phyloP scores from a whole-genome alignment of 2,329 filamentous ascomycete species.

The Colletotrichum tropicale region DNA sequence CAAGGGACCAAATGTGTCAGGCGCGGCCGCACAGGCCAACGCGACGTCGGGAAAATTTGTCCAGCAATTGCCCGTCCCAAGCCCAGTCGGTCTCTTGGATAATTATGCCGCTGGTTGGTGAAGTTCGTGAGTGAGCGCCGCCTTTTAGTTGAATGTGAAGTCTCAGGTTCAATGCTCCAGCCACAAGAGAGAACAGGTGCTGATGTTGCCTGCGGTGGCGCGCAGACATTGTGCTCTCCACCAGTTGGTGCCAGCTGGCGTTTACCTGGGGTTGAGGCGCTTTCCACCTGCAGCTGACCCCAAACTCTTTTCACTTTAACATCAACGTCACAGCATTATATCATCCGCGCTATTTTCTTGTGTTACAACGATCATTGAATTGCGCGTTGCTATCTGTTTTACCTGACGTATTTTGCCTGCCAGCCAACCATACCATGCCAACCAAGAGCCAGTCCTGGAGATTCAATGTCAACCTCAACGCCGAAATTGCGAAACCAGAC shows the following conservation, averaged over 20 bases:
- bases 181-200: not conserved
- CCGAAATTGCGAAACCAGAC: conserved; percentile 11
- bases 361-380: conserved; percentile 1
- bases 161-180: conserved; percentile 2
- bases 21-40: conserved; percentile 10
- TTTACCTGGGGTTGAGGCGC: not conserved
- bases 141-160: conserved; percentile 5
- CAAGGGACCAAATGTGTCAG: conserved; percentile 6
- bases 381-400: conserved; percentile 1
- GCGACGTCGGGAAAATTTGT: not conserved
- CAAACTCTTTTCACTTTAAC: not conserved
- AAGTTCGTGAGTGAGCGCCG: not conserved
- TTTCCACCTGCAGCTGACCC: not conserved
- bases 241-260: not conserved
- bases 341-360: not conserved
- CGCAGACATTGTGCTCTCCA: not conserved
- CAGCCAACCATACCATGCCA: not conserved
- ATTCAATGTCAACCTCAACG: conserved; percentile 10
- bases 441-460: conserved; percentile 13
- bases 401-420: not conserved
- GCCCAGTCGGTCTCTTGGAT: not conserved
- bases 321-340: not conserved
- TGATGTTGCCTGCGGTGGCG: conserved; percentile 10
- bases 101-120: not conserved
- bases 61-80: not conserved